Conservation (phyloP, 2,329 filamentous ascomycete species). For the Colletotrichum echinochloae region DNA sequence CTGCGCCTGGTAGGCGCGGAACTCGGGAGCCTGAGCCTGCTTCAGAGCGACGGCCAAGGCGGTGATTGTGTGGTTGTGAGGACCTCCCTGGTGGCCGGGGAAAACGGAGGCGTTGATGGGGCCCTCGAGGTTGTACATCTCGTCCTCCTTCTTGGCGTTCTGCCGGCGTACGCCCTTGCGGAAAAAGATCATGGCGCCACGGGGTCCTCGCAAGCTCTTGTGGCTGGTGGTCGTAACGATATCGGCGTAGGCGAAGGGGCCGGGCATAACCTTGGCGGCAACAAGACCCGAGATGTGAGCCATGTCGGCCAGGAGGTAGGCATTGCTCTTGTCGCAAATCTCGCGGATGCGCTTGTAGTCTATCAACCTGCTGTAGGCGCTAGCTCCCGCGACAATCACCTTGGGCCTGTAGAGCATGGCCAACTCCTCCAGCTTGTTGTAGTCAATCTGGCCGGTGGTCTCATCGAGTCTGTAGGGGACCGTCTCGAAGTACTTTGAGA, state of each 20-base stretch:
- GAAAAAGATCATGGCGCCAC: slow-evolving; percentile 99
- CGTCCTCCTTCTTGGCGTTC: slow-evolving; percentile 87
- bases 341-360: slow-evolving; percentile 94
- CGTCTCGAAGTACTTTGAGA: slow-evolving; percentile 99
- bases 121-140: slow-evolving; percentile 88
- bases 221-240: slow-evolving; percentile 98
- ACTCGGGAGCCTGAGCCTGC: slow-evolving; percentile 90
- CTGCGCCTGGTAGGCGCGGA: slow-evolving; percentile 91
- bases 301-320: slow-evolving; percentile 96
- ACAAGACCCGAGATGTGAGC: slow-evolving; percentile 96
- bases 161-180: slow-evolving; percentile 88
- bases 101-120: slow-evolving; percentile 98
- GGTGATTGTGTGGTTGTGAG: slow-evolving; percentile 99
- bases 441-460: slow-evolving; percentile 93
- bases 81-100: slow-evolving; percentile 96
- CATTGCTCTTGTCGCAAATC: slow-evolving; percentile 90
- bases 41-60: slow-evolving; percentile 94
- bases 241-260: slow-evolving; percentile 90
- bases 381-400: slow-evolving; percentile 93
- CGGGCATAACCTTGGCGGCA: slow-evolving; percentile 89
- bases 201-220: slow-evolving; percentile 94
- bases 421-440: slow-evolving; percentile 88
- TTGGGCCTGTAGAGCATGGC: slow-evolving; percentile 93
- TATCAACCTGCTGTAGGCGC: slow-evolving; percentile 94
- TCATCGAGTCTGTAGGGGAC: slow-evolving; percentile 94